A percentile compares a stretch with the other conserved stretches of the same genome.
phyloP scores from a whole-genome alignment of 495 filamentous ascomycete species.

The Trichoderma parareesei region DNA sequence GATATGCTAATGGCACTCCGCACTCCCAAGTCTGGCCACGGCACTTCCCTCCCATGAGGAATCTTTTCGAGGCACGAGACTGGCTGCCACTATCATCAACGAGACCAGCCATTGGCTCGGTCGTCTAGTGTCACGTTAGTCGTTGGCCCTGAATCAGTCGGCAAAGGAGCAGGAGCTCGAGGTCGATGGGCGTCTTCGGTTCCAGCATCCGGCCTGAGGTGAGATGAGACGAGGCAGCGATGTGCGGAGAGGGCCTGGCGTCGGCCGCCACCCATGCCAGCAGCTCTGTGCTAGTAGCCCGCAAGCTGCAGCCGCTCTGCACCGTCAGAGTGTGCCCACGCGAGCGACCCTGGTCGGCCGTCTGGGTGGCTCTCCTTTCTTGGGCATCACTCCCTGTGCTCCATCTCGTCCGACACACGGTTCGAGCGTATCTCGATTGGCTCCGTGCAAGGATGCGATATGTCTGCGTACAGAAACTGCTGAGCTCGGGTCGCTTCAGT shows the following conservation, averaged over 20 bases:
- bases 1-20: no score
- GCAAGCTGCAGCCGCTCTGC: conserved; percentile 3
- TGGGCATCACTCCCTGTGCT: not conserved
- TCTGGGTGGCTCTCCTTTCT: not conserved
- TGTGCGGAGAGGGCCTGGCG: conserved; percentile 2
- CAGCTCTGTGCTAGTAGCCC: no score
- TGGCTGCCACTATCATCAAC: not conserved
- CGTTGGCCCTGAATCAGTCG: not conserved
- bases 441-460: not conserved
- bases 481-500: not conserved
- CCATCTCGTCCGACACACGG: not conserved
- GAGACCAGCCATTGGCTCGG: not conserved
- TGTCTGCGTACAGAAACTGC: not conserved
- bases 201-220: not conserved
- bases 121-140: not conserved
- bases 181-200: not conserved
- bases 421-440: not conserved
- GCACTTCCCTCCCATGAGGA: not conserved
- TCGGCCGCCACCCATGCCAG: not conserved
- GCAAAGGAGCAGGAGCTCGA: not conserved
- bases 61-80: not conserved
- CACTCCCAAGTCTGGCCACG: not conserved
- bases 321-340: not conserved
- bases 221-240: not conserved
- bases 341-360: not conserved